Conservation (phyloP, 768 basidiomycete species). For the Amanita rimosa region DNA sequence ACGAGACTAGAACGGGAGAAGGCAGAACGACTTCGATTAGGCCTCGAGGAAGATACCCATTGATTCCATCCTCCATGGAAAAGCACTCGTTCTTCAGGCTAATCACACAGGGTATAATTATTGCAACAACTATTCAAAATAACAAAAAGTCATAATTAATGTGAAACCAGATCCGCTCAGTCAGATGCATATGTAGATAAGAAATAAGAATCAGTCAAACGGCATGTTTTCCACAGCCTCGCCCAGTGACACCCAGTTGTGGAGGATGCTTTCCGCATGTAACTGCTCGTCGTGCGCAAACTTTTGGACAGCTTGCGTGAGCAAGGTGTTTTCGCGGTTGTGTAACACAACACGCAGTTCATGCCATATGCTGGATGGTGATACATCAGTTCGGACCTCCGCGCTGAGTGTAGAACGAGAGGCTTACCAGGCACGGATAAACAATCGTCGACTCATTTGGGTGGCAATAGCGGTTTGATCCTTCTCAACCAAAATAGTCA, state of each 20-base stretch:
- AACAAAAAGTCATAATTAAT: background rate
- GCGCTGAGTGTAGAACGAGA: background rate
- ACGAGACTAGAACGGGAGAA: constrained; percentile 47
- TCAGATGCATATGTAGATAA: background rate
- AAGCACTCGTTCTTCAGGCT: background rate
- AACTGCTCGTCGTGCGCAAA: constrained; percentile 69
- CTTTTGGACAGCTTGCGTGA: constrained; percentile 60
- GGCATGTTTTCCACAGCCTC: constrained; percentile 77
- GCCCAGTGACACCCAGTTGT: constrained; percentile 66
- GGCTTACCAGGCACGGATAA: constrained; percentile 75
- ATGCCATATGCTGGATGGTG: constrained; percentile 71
- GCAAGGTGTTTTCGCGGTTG: constrained; percentile 76
- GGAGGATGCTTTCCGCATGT: constrained; percentile 48
- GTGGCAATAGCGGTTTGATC: constrained; percentile 76
- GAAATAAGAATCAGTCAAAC: constrained; percentile 42
- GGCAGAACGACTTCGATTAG: constrained; percentile 48
- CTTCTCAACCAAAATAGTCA: constrained; percentile 63
- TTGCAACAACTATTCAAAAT: background rate
- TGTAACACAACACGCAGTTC: constrained; percentile 89
- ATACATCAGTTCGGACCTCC: background rate
- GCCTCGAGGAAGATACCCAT: constrained; percentile 29
- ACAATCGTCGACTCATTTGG: constrained; percentile 69
- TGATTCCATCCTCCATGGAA: background rate
- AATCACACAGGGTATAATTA: background rate
- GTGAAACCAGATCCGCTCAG: background rate